These are phyloP conservation scores for Saccharomycopsis oosterbeekiorum DNA, from an alignment of 805 yeast species.

Conservation along the genomic window DNA sequence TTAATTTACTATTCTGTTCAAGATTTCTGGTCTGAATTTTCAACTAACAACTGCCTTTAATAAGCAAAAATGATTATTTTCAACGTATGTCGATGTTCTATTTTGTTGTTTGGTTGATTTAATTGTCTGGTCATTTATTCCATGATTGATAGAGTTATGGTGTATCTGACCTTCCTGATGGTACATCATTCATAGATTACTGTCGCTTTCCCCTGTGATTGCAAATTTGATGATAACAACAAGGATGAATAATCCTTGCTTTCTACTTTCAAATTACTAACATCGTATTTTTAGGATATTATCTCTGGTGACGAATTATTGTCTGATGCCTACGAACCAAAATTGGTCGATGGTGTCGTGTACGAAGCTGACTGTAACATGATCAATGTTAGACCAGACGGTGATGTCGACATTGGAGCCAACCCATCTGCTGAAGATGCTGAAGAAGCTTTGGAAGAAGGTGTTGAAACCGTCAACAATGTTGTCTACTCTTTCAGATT, in stretches of 20 bases:
- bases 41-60: neutral
- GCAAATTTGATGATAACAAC: no score
- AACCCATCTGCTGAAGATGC: conserved; percentile 98
- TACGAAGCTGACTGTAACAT: conserved; percentile 94
- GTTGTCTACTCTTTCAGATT: conserved; percentile 98
- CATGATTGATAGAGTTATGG: neutral
- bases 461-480: conserved; percentile 90
- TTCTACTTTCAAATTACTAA: neutral
- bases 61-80: conserved; percentile 10
- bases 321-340: conserved; percentile 94
- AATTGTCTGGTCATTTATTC: neutral
- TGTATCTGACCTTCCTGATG: no score
- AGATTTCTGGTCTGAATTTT: neutral
- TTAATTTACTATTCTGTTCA: neutral
- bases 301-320: conserved; percentile 91
- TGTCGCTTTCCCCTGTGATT: no score
- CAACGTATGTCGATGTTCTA: conserved; percentile 6
- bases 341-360: conserved; percentile 80
- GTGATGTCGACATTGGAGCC: conserved; percentile 96
- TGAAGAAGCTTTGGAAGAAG: conserved; percentile 74
- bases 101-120: neutral
- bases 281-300: conserved; percentile 48
- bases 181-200: no score
- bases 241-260: no score
- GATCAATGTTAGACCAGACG: conserved; percentile 77